A percentile compares a stretch with the other conserved stretches of the same genome.
Conservation (phyloP, 371 early-diverging fungal genomes). For the Lichtheimia corymbifera region DNA sequence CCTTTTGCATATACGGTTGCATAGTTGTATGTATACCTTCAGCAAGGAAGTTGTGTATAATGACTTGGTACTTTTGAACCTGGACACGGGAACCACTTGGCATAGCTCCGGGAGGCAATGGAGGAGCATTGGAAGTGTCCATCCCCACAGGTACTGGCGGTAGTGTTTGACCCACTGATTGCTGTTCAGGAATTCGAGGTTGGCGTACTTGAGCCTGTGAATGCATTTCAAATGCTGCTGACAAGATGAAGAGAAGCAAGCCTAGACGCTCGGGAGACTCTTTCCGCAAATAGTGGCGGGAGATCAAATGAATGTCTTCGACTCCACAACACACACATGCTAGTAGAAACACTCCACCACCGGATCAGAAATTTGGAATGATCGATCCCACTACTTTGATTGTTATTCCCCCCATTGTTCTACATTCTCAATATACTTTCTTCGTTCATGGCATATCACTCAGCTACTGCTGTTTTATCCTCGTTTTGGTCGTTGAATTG, state of each 20-base stretch:
- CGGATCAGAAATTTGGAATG: too few relatives aligned
- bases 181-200: slow-evolving; percentile 51
- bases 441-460: too few relatives aligned
- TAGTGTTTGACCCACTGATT: slow-evolving; percentile 46
- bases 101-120: slow-evolving; percentile 48
- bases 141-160: slow-evolving; percentile 52
- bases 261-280: neutral
- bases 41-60: slow-evolving; percentile 55
- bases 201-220: slow-evolving; percentile 21
- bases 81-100: slow-evolving; percentile 55
- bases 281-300: too few relatives aligned
- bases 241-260: slow-evolving; percentile 1
- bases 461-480: too few relatives aligned
- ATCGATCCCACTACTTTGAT: too few relatives aligned
- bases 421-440: too few relatives aligned
- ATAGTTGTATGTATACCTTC: slow-evolving; percentile 31
- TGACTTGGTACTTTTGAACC: slow-evolving; percentile 54
- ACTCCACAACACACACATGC: too few relatives aligned
- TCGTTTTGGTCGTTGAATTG: too few relatives aligned
- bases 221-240: slow-evolving; percentile 2
- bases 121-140: slow-evolving; percentile 33
- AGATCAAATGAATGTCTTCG: too few relatives aligned
- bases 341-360: too few relatives aligned
- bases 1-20: too few relatives aligned
- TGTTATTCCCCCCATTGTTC: too few relatives aligned